Base-by-base conservation (phyloP, 1,139 yeast genomes). In the Kazachstania sp. region DNA sequence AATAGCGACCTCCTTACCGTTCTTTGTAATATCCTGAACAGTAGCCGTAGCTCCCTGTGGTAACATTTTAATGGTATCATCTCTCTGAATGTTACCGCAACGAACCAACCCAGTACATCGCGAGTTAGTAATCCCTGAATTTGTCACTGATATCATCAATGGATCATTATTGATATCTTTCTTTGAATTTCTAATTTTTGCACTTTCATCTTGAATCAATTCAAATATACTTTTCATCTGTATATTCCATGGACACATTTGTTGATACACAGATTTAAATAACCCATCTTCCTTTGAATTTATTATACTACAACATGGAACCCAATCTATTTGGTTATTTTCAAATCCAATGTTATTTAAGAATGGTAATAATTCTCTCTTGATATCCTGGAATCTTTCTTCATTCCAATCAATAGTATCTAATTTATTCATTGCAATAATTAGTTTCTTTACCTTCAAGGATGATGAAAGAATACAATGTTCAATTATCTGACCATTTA, bases 401-500 rank as follows among this genome's bases (percentile, higher is more conserved):
- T 78, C 65, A 36, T 74, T 70, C 87, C 90, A 85, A 39, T 73
- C 70, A 47, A 65, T 61, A 26, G 77, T 72, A 60, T 86, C 95
- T 72, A 87, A 71, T 62, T 87, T 86, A 65, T 87, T 86, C 29
- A 86, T 73, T 1, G 79, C 85, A 18, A 86, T 77, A 36, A 86
- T 71, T 20, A 86, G 63, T 31, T 71, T 71, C 23, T 76, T 77
- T n/a, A 85, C 74, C 0, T 94, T 94, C 43, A 84, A 64, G 52
- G 77, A 77, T 49, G 79, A 74, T 7, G 86, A 86, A 41, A 86
- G 72, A 5, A 83, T 68, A 0, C 90, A 79, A 61, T 86, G 95
- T 61, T 86, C 95, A 56, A 79, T 83, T 1, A 95, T 84, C 64
- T 84, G 94, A 1, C 95, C 95, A 59, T 80, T 81, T 53, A 79